These are phyloP conservation scores for Pyricularia grisea DNA, from an alignment of 2,329 filamentous ascomycete genomes.

Conservation along the genomic window DNA sequence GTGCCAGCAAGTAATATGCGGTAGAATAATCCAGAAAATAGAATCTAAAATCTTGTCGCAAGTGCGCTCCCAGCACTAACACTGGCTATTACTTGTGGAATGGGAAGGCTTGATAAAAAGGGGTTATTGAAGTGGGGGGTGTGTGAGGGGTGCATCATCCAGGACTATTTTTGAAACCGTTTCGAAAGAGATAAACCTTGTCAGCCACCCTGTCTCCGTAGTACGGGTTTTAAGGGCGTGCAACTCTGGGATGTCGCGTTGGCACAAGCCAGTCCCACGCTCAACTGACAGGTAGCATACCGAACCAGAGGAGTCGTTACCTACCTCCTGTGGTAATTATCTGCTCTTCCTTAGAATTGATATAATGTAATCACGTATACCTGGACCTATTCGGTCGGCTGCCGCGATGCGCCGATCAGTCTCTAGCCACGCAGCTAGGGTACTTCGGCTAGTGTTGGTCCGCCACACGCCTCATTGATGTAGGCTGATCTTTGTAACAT, in stretches of 20 bases:
- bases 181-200: conserved; percentile 1
- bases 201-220: not conserved
- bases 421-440: not conserved
- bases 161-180: not conserved
- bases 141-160: not conserved
- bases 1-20: not conserved
- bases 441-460: not conserved
- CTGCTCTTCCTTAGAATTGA: not conserved
- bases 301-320: not conserved
- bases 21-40: not conserved
- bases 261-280: not conserved
- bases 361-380: not conserved
- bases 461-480: not conserved
- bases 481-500: not conserved
- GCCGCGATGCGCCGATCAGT: not conserved
- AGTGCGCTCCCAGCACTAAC: not conserved
- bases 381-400: too few species aligned
- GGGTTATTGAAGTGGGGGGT: not conserved
- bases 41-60: not conserved
- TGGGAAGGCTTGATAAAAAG: not conserved
- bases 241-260: not conserved
- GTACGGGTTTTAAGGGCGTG: not conserved
- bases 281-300: not conserved
- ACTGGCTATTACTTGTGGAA: not conserved
- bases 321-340: too few species aligned